Base-by-base conservation (phyloP, 2,329 filamentous ascomycete genomes). In the Trichophyton schoenleinii region DNA sequence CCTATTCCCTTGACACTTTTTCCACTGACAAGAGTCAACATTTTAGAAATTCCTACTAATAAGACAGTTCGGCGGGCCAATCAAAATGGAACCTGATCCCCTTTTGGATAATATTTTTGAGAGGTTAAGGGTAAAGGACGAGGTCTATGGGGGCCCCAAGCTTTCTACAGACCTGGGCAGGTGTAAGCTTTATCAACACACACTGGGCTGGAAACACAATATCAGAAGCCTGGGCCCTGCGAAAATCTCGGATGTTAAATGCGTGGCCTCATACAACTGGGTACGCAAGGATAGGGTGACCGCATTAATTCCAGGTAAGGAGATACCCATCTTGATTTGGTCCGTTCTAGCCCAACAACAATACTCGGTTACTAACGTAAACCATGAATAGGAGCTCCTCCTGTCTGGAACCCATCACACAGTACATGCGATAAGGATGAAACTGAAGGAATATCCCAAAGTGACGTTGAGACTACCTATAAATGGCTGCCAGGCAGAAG, bases 211-310 rank as follows among this genome's bases (percentile, higher is more conserved):
- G 31, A 38, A 38, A 41, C n/a, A 20, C 11, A 4, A 15, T 25
- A 31, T 6, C 38, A n/a, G 34, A 53, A 31, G n/a, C 7, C 13
- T 8, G 25, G 18, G 18, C 9, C 25, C 15, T 3, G 48, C 48
- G 7, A 66, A 62, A 5, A 80, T 80, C 61, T 69, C 65, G 6
- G 66, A 76, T 57, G 72, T 71, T 63, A 61, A 75, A 46, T 77
- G 77, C 66, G 66, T 81, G 34, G 74, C 77, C 20, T 82, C 80
- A 0, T 83, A 80, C 71, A 83, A 78, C 65, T 83, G 79, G 80
- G 41, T 79, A 3, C 70, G 72, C 31, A 62, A 52, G 9, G 66
- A 68, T 38, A 31, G 57, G 1, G 72, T 74, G 4, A 74, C 70
- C 0, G 78, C 82, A 11, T 61, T 79, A 3, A 68, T 78, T 36